Evolutionary conservation across 1,284 basidiomycete genomes (phyloP).

Genomic region (Cryptococcus wingfieldii): DNA sequence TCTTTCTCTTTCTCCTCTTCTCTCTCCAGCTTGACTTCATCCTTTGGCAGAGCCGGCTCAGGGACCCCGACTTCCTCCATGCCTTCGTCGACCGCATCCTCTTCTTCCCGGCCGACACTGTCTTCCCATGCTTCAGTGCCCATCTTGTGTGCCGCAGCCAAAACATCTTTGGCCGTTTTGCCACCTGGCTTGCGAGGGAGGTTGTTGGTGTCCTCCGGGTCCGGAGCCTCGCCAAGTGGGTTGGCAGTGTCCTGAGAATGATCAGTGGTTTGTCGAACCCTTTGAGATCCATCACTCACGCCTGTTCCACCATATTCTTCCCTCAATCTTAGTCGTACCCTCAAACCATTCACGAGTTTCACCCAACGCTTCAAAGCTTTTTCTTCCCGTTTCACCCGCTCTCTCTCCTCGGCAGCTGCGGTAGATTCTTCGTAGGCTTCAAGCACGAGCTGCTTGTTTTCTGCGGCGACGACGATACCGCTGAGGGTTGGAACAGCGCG

Average conservation of each 20-base stretch:
- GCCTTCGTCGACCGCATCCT: neutral
- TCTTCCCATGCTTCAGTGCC: constrained; percentile 16
- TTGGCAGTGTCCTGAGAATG: constrained; percentile 27
- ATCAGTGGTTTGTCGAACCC: neutral
- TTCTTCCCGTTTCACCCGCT: constrained; percentile 69
- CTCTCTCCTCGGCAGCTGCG: constrained; percentile 70
- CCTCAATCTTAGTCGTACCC: constrained; percentile 75
- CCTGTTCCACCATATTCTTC: constrained; percentile 62
- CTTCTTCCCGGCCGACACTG: constrained; percentile 1
- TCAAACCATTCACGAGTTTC: constrained; percentile 78
- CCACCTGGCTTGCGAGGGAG: constrained; percentile 1
- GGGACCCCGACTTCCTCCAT: neutral
- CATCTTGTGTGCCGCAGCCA: constrained; percentile 26
- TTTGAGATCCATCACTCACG: neutral
- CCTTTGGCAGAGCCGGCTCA: neutral
- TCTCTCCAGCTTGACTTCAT: neutral
- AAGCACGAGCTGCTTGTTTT: constrained; percentile 69
- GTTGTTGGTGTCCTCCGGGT: neutral
- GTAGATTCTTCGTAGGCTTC: constrained; percentile 84
- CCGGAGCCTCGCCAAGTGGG: constrained; percentile 26
- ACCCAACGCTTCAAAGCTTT: constrained; percentile 83
- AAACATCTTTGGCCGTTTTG: constrained; percentile 26
- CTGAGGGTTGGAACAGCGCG: constrained; percentile 79
- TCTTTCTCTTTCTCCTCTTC: neutral
- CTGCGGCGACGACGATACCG: constrained; percentile 80